Percentiles rank a stretch among this genome's conserved stretches.
Conservation (phyloP, 2,329 filamentous ascomycete genomes). For the Trichoderma koningiopsis region DNA sequence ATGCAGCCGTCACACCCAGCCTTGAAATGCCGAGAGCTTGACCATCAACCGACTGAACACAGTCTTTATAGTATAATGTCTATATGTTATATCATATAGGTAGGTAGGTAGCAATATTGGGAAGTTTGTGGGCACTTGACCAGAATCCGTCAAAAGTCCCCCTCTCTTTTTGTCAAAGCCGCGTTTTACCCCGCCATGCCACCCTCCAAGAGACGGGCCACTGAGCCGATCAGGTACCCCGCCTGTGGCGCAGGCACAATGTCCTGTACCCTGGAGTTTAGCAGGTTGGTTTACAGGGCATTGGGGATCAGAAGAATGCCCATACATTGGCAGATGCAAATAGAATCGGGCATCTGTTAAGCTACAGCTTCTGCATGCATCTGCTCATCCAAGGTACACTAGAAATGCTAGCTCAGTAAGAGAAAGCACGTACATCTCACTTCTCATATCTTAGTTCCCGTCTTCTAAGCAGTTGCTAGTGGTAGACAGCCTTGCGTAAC, state of each 20-base stretch:
- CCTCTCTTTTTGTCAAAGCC: background rate
- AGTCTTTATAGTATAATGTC: background rate
- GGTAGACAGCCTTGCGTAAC: background rate
- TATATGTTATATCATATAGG: too few species aligned
- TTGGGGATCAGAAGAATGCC: background rate
- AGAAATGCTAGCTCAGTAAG: background rate
- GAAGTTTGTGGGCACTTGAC: background rate
- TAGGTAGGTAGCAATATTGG: background rate
- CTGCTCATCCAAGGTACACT: background rate
- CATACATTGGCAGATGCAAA: background rate
- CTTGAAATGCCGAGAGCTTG: background rate
- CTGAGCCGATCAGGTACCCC: slow-evolving; percentile 20
- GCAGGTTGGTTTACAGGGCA: background rate
- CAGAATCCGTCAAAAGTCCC: background rate
- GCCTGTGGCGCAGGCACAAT: slow-evolving; percentile 26
- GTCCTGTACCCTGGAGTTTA: background rate
- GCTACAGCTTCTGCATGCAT: background rate
- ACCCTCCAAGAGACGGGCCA: background rate
- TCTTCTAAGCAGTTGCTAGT: background rate
- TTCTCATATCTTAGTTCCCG: background rate
- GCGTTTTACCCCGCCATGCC: slow-evolving; percentile 24
- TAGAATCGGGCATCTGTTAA: background rate
- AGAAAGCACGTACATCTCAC: background rate
- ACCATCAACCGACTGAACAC: background rate
- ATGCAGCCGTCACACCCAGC: background rate